Evolutionary conservation across 768 basidiomycete species (phyloP).

Genomic region (Kwoniella europaea): DNA sequence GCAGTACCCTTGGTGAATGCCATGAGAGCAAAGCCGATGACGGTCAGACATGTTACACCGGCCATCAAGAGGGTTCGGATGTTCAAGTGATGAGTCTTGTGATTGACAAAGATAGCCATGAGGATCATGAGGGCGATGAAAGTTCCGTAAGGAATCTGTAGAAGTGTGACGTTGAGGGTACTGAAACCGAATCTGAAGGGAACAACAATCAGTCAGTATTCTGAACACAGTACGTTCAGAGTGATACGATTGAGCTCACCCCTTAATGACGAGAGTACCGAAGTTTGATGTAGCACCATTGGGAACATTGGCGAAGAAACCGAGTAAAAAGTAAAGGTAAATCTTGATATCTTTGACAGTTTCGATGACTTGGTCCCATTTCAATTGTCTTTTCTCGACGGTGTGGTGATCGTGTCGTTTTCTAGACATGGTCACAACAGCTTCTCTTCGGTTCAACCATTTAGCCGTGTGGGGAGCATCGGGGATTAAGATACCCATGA

Average conservation of each 20-base stretch:
- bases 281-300: constrained; percentile 51
- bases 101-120: constrained; percentile 38
- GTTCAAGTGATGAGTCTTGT: constrained; percentile 40
- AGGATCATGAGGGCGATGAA: constrained; percentile 45
- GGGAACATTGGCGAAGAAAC: constrained; percentile 52
- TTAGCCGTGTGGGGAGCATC: constrained; percentile 50
- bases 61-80: constrained; percentile 48
- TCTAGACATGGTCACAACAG: constrained; percentile 51
- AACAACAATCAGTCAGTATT: no score
- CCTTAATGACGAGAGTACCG: constrained; percentile 43
- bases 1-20: constrained; percentile 42
- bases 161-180: constrained; percentile 37
- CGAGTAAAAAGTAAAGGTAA: constrained; percentile 56
- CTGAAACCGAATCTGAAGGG: constrained; percentile 1
- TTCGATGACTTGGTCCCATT: constrained; percentile 47
- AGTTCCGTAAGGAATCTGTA: constrained; percentile 47
- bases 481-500: constrained; percentile 50
- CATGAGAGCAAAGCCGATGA: constrained; percentile 45
- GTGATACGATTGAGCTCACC: background rate
- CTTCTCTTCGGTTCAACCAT: constrained; percentile 51
- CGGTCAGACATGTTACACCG: constrained; percentile 35
- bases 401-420: constrained; percentile 55
- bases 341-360: constrained; percentile 48
- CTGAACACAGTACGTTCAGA: constrained; percentile 27
- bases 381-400: constrained; percentile 50